Conservation (phyloP, 192 early-diverging fungal species). For the Allomyces macrogynus region DNA sequence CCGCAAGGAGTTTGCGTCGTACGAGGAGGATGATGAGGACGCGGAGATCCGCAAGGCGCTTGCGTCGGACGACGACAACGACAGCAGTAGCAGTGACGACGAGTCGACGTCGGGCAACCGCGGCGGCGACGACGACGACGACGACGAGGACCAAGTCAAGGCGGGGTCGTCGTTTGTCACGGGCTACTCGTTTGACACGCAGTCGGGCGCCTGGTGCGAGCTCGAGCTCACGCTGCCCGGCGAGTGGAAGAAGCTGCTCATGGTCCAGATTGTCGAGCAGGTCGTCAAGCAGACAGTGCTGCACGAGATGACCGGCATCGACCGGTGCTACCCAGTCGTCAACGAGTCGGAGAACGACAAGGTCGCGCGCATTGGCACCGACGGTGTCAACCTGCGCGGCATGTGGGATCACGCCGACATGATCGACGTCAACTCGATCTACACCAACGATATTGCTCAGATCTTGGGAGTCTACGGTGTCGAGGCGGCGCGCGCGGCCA, state of each 20-base stretch:
- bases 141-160: constrained; percentile 7
- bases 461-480: constrained; percentile 87
- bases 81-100: constrained; percentile 8
- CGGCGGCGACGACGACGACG: constrained; percentile 9
- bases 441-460: constrained; percentile 94
- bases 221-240: constrained; percentile 73
- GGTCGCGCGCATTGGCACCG: constrained; percentile 54
- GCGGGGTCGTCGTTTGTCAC: neutral
- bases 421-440: constrained; percentile 69
- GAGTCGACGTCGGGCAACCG: constrained; percentile 1
- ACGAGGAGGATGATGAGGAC: constrained; percentile 74
- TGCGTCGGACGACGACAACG: constrained; percentile 18
- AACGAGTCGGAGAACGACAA: constrained; percentile 62
- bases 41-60: constrained; percentile 29
- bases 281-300: constrained; percentile 54
- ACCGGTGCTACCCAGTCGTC: constrained; percentile 53
- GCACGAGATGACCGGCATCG: constrained; percentile 69
- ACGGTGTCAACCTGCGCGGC: constrained; percentile 77
- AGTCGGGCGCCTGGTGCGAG: constrained; percentile 52
- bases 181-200: constrained; percentile 42
- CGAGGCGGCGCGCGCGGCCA: constrained; percentile 80
- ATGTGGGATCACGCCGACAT: constrained; percentile 60
- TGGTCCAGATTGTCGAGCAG: constrained; percentile 70
- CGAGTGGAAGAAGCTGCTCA: constrained; percentile 77
- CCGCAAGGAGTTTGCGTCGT: constrained; percentile 41